phyloP scores from a whole-genome alignment of 148 eudicot genomes.

The Vaccinium darrowii region DNA sequence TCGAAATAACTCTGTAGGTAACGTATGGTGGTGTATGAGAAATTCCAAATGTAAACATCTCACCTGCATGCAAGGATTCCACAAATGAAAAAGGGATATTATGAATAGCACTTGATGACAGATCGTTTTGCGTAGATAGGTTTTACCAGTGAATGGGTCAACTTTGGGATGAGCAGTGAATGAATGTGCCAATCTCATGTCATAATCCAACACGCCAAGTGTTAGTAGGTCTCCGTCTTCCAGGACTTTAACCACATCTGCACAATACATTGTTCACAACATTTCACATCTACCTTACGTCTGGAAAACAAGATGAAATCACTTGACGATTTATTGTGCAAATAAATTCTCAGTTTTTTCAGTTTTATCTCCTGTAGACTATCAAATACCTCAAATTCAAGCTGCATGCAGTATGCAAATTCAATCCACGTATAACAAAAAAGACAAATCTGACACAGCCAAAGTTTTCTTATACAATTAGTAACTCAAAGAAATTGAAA shows the following conservation, averaged over 20 bases:
- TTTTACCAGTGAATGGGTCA: slow-evolving; percentile 84
- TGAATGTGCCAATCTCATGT: slow-evolving; percentile 79
- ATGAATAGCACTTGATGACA: not conserved
- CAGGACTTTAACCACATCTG: slow-evolving; percentile 83
- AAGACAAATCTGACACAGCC: not conserved
- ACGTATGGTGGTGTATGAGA: slow-evolving; percentile 69
- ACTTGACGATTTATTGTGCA: not conserved
- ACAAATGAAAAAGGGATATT: not conserved
- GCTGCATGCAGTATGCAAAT: slow-evolving; percentile 2
- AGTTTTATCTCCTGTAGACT: not conserved
- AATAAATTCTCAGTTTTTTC: not conserved
- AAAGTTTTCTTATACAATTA: not conserved
- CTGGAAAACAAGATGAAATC: not conserved
- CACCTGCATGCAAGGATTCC: slow-evolving; percentile 53
- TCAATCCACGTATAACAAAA: not conserved
- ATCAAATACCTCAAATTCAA: not conserved
- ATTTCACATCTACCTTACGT: not conserved
- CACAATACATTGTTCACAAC: slow-evolving; percentile 1
- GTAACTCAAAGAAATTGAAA: not conserved
- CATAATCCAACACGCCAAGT: slow-evolving; percentile 92
- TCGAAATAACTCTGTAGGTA: slow-evolving; percentile 89
- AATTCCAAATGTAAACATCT: slow-evolving; percentile 96
- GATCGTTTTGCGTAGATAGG: not conserved
- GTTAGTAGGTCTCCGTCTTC: slow-evolving; percentile 99
- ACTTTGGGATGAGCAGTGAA: slow-evolving; percentile 99